phyloP scores from a whole-genome alignment of 2,329 filamentous ascomycete genomes.

The Nemania abortiva region DNA sequence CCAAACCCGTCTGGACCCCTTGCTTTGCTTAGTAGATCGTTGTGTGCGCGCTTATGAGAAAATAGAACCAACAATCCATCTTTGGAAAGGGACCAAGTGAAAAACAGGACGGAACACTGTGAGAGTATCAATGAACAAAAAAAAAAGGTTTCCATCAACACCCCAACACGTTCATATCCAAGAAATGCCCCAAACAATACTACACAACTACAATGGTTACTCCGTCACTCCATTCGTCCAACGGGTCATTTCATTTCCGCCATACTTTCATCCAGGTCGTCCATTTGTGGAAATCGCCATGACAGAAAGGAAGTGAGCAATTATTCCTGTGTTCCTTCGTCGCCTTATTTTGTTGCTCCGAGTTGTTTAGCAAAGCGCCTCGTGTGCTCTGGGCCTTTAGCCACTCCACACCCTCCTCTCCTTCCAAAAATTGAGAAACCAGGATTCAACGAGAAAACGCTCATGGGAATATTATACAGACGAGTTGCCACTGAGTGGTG shows the following conservation, averaged over 20 bases:
- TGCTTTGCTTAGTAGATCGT: slow-evolving; percentile 31
- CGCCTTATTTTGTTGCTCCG: slow-evolving; percentile 21
- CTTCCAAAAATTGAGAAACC: slow-evolving; percentile 24
- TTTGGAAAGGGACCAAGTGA: slow-evolving; percentile 30
- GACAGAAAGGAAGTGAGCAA: slow-evolving; percentile 22
- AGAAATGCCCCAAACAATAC: slow-evolving; percentile 28
- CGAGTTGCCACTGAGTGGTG: slow-evolving; percentile 26
- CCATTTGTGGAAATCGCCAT: slow-evolving; percentile 29
- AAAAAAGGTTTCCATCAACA: slow-evolving; percentile 27
- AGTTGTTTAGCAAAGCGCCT: slow-evolving; percentile 24
- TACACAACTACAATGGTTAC: slow-evolving; percentile 34
- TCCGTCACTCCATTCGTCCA: slow-evolving; percentile 41
- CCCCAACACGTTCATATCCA: slow-evolving; percentile 29
- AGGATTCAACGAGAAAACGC: slow-evolving; percentile 24
- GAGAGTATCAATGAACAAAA: slow-evolving; percentile 35
- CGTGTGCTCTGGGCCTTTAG: slow-evolving; percentile 20
- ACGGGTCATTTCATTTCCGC: slow-evolving; percentile 35
- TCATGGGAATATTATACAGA: slow-evolving; percentile 39
- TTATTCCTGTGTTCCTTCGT: slow-evolving; percentile 20
- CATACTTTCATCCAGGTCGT: slow-evolving; percentile 37
- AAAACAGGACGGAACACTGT: slow-evolving; percentile 23
- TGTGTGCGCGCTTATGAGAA: slow-evolving; percentile 30
- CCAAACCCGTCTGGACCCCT: slow-evolving; percentile 32
- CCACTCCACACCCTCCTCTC: slow-evolving; percentile 18
- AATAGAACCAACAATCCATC: slow-evolving; percentile 36